Evolutionary conservation across 1,284 basidiomycete species (phyloP), one percentile per base, ranked within the genome.

Genomic region (Pisolithus thermaeus): DNA sequence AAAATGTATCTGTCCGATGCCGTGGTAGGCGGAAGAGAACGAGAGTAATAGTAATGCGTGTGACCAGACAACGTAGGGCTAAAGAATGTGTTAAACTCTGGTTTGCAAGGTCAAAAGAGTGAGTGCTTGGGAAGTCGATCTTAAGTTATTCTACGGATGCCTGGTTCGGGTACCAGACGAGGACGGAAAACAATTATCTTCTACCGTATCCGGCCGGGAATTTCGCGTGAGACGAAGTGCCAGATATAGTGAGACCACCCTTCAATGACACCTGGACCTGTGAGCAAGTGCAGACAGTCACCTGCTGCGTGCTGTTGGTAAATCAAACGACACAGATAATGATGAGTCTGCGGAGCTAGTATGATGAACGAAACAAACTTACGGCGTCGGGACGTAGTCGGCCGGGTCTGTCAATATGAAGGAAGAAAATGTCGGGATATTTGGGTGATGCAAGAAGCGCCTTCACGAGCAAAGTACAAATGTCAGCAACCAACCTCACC

Each of bases 161-260:
- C 8, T 20, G n/a, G n/a, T 38, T 16, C 22, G 27, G 14, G 46
- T 23, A 32, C 12, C 35, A 1, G 20, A 7, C 16, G 14, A 9
- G 36, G n/a, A 11, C 16, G 25, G 28, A 22, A 23, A 20, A 18
- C 22, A n/a, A 27, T 20, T 52, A 37, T 49, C 36, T n/a, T 42
- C 30, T 54, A 62, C 41, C 65, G 58, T 47, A 67, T 58, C 42
- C 54, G 53, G 14, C 61, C 61, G n/a, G 52, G n/a, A 23, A 65
- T 47, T 45, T 65, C 67, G 2, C 59, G 57, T 1, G 75, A 76
- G 53, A 83, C 68, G 58, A 67, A 84, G 58, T 85, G 81, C 79
- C 79, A 84, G 53, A 85, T 79, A 54, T 83, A 85, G 54, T 81
- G 77, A 14, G 81, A 74, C 82, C 83, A 86, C n/a, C 81, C 81